A percentile compares a stretch with the other conserved stretches of the same genome.
Evolutionary conservation across 2,329 filamentous ascomycete genomes (phyloP).

Genomic region (Claviceps digitariae): DNA sequence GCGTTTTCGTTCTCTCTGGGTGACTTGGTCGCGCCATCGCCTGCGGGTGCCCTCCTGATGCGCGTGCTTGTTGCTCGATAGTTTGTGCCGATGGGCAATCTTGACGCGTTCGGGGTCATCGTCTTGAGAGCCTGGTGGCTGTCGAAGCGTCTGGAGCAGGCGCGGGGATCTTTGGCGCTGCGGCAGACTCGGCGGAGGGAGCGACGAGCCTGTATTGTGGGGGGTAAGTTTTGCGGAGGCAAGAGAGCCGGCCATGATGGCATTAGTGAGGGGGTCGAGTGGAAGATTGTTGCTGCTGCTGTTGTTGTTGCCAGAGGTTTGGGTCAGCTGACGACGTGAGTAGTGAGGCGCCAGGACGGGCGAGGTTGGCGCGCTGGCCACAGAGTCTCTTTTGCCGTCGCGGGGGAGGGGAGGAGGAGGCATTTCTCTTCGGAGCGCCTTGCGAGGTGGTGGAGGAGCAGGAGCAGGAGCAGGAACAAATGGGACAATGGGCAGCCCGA

Average conservation of each 20-base stretch:
- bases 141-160: slow-evolving; percentile 54
- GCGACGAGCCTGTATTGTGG: slow-evolving; percentile 24
- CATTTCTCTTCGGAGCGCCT: neutral
- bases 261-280: slow-evolving; percentile 54
- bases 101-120: slow-evolving; percentile 40
- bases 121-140: slow-evolving; percentile 33
- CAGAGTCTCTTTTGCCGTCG: slow-evolving; percentile 6
- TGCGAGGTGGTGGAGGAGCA: slow-evolving; percentile 3
- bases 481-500: slow-evolving; percentile 6
- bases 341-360: slow-evolving; percentile 20
- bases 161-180: slow-evolving; percentile 33
- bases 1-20: slow-evolving; percentile 57
- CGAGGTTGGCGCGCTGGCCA: slow-evolving; percentile 20
- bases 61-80: slow-evolving; percentile 46
- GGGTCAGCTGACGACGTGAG: slow-evolving; percentile 14
- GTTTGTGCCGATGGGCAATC: slow-evolving; percentile 33
- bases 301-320: slow-evolving; percentile 14
- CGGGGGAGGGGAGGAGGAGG: slow-evolving; percentile 5
- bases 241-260: slow-evolving; percentile 62
- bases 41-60: slow-evolving; percentile 65
- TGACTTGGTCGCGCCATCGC: slow-evolving; percentile 65
- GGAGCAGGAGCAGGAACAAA: neutral
- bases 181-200: slow-evolving; percentile 23
- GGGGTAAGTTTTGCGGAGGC: slow-evolving; percentile 46
- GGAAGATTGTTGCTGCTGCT: slow-evolving; percentile 24